These are phyloP conservation scores for Choiromyces venosus DNA, from an alignment of 495 filamentous ascomycete species.

Conservation along the genomic window DNA sequence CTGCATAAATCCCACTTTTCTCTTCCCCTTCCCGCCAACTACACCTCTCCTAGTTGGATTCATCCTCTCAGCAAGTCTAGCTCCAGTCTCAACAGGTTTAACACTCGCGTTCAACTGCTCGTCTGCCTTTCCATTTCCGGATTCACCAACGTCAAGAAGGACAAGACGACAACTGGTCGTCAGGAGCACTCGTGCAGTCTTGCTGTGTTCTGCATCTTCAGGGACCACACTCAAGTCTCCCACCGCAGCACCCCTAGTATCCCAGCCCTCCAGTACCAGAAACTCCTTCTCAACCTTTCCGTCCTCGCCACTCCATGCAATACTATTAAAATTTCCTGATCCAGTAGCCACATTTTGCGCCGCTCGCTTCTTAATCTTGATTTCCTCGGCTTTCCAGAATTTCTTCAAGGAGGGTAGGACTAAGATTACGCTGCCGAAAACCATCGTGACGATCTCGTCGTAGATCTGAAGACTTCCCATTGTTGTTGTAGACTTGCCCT, in stretches of 20 bases:
- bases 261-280: slow-evolving; percentile 31
- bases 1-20: slow-evolving; percentile 33
- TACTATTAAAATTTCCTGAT: background rate
- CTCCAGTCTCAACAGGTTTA: background rate
- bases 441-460: slow-evolving; percentile 30
- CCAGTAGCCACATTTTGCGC: slow-evolving; percentile 10
- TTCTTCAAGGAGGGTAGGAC: slow-evolving; percentile 19
- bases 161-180: slow-evolving; percentile 14
- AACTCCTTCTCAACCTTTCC: slow-evolving; percentile 32
- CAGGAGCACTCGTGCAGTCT: slow-evolving; percentile 18
- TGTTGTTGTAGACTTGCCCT: slow-evolving; percentile 19
- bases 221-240: slow-evolving; percentile 20
- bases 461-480: slow-evolving; percentile 32
- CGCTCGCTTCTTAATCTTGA: slow-evolving; percentile 20
- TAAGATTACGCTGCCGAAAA: slow-evolving; percentile 20
- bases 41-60: background rate
- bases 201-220: slow-evolving; percentile 1
- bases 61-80: background rate
- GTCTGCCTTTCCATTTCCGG: background rate
- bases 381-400: slow-evolving; percentile 32
- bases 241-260: slow-evolving; percentile 17
- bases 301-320: slow-evolving; percentile 25
- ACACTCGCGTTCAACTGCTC: background rate
- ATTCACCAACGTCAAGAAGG: slow-evolving; percentile 25
- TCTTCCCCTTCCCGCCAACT: slow-evolving; percentile 30